Percentiles rank a stretch among this genome's conserved stretches.
Conservation (phyloP, 345 rosid species). For the Leavenworthia alabamica region DNA sequence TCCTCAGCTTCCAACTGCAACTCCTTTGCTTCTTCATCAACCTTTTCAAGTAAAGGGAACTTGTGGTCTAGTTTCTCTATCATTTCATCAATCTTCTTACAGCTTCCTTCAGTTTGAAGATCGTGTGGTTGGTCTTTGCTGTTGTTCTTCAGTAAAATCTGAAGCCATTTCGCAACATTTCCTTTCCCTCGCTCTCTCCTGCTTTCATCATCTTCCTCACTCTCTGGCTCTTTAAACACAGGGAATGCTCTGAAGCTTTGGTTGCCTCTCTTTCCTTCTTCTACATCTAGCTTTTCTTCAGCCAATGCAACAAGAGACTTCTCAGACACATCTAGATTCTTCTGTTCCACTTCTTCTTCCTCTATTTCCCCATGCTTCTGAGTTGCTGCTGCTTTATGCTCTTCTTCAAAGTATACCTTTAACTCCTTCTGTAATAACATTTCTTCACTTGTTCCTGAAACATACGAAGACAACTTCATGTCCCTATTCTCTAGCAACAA, state of each 20-base stretch:
- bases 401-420: constrained; percentile 42
- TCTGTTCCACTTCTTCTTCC: constrained; percentile 27
- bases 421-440: constrained; percentile 57
- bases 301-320: constrained; percentile 31
- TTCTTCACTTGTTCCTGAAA: constrained; percentile 55
- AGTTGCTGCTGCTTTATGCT: constrained; percentile 34
- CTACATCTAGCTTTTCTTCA: constrained; percentile 37
- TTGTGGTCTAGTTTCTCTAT: constrained; percentile 44
- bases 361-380: constrained; percentile 37
- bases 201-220: too few relatives aligned
- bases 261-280: constrained; percentile 35
- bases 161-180: constrained; percentile 91
- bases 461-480: constrained; percentile 42
- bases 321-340: constrained; percentile 30
- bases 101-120: constrained; percentile 26
- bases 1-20: constrained; percentile 16
- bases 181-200: too few relatives aligned
- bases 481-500: constrained; percentile 42
- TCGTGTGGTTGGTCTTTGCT: constrained; percentile 34
- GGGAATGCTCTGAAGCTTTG: constrained; percentile 30
- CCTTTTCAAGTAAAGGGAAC: constrained; percentile 43
- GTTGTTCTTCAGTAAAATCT: constrained; percentile 56
- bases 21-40: constrained; percentile 9
- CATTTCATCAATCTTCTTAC: constrained; percentile 44
- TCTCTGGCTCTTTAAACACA: constrained; percentile 35